These are phyloP conservation scores for Cucurbitaria berberidis DNA, from an alignment of 2,329 filamentous ascomycete genomes.

Conservation along the genomic window DNA sequence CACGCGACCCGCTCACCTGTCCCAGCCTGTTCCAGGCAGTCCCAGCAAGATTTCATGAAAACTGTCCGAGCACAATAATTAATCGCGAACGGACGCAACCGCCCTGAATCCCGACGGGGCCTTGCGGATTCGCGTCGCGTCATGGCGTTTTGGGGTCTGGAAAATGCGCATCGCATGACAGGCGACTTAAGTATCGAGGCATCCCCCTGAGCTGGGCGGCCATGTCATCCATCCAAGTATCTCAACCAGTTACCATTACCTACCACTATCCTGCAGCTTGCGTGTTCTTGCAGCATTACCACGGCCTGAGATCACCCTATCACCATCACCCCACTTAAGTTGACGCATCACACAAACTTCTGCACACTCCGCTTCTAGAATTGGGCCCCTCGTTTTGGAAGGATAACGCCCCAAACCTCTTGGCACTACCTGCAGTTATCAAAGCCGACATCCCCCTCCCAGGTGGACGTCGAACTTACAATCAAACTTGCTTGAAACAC, in stretches of 20 bases:
- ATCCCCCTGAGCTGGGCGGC: background rate
- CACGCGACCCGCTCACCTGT: background rate
- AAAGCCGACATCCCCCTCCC: conserved; percentile 22
- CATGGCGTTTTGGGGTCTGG: conserved; percentile 28
- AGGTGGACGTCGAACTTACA: conserved; percentile 5
- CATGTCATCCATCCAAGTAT: conserved; percentile 1
- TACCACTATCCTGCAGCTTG: conserved; percentile 12
- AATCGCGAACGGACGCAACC: conserved; percentile 25
- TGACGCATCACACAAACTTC: conserved; percentile 20
- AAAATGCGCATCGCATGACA: conserved; percentile 21
- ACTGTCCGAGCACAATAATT: conserved; percentile 6
- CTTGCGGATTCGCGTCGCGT: conserved; percentile 32
- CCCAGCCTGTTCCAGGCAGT: too few relatives aligned
- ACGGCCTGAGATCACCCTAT: conserved; percentile 19
- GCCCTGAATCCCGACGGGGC: conserved; percentile 12
- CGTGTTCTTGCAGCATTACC: conserved; percentile 15
- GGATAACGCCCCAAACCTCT: conserved; percentile 21
- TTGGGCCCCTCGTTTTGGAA: conserved; percentile 9
- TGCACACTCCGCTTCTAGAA: conserved; percentile 20
- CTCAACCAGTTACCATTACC: conserved; percentile 4
- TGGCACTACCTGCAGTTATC: conserved; percentile 18
- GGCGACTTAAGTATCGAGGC: conserved; percentile 17
- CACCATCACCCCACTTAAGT: conserved; percentile 16
- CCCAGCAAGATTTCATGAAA: conserved; percentile 17
- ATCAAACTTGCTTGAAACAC: background rate